Evolutionary conservation across 2,329 filamentous ascomycete species (phyloP).

Genomic region (Anisogramma anomala): DNA sequence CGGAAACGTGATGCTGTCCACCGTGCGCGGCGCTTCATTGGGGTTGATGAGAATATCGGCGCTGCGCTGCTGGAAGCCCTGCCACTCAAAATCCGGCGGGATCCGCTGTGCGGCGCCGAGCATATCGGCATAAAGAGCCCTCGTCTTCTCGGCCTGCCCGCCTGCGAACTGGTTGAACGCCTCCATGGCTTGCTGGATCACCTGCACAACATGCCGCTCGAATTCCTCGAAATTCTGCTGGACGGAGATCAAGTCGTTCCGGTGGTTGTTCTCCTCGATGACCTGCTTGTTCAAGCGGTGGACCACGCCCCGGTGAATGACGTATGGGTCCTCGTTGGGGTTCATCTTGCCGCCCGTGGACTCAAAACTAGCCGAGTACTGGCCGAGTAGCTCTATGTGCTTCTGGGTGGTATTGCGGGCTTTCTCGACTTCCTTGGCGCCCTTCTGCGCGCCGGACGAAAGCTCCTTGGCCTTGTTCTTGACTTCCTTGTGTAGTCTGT

Average conservation of each 20-base stretch:
- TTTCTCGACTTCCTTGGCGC: constrained; percentile 85
- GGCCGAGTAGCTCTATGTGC: constrained; percentile 86
- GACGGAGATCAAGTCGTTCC: constrained; percentile 81
- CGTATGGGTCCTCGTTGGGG: constrained; percentile 73
- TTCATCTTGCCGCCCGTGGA: constrained; percentile 60
- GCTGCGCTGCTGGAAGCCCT: constrained; percentile 65
- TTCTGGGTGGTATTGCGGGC: constrained; percentile 78
- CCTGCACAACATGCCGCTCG: constrained; percentile 73
- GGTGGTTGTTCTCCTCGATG: constrained; percentile 89
- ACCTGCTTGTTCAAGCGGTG: constrained; percentile 85
- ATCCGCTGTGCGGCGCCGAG: constrained; percentile 65
- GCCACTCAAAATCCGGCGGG: constrained; percentile 83
- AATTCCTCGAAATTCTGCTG: constrained; percentile 83
- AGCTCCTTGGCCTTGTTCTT: constrained; percentile 94
- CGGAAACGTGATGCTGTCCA: constrained; percentile 68
- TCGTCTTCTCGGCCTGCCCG: constrained; percentile 70
- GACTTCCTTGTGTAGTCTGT: constrained; percentile 87
- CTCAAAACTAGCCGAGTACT: constrained; percentile 71
- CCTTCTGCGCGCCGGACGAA: constrained; percentile 65
- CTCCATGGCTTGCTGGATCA: constrained; percentile 70
- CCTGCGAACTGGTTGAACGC: constrained; percentile 73
- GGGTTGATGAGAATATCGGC: constrained; percentile 66
- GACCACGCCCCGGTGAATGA: constrained; percentile 68
- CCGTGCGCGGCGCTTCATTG: constrained; percentile 57
- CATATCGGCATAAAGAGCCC: constrained; percentile 75